A percentile compares a stretch with the other conserved stretches of the same genome.
Evolutionary conservation across 2,329 filamentous ascomycete genomes (phyloP).

Genomic region (Zymoseptoria crescenta): DNA sequence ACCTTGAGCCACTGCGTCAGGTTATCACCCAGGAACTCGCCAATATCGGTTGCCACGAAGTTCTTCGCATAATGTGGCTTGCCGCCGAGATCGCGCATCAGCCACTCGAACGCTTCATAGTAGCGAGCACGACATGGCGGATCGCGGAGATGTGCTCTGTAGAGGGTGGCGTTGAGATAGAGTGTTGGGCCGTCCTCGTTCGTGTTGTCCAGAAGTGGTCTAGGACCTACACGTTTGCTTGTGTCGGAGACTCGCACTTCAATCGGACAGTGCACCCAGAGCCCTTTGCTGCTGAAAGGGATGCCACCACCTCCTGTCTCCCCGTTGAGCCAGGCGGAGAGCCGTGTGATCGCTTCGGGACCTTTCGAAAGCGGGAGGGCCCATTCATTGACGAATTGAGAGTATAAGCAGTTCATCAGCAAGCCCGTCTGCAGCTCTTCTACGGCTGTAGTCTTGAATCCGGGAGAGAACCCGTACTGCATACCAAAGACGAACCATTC

Average conservation of each 20-base stretch:
- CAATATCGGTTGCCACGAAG: constrained; percentile 58
- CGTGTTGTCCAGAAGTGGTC: constrained; percentile 68
- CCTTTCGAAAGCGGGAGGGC: constrained; percentile 79
- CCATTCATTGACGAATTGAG: constrained; percentile 99
- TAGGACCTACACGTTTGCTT: constrained; percentile 38
- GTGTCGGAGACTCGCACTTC: constrained; percentile 84
- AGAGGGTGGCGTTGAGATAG: constrained; percentile 85
- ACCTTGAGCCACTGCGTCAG: constrained; percentile 61
- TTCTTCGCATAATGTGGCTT: constrained; percentile 92
- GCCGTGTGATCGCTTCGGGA: constrained; percentile 73
- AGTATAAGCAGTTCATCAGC: constrained; percentile 95
- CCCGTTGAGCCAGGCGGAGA: constrained; percentile 78
- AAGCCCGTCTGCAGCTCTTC: constrained; percentile 73
- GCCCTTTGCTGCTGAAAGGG: constrained; percentile 67
- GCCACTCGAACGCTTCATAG: constrained; percentile 82
- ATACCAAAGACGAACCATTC: constrained; percentile 97
- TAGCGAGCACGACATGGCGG: constrained; percentile 70
- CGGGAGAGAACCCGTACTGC: constrained; percentile 84
- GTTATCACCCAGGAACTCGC: constrained; percentile 60
- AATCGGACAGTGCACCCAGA: constrained; percentile 84
- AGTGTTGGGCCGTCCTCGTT: constrained; percentile 61
- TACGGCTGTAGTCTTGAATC: constrained; percentile 61
- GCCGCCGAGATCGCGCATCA: constrained; percentile 79
- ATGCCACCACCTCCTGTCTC: constrained; percentile 64
- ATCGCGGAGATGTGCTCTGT: constrained; percentile 70